Base-by-base conservation (phyloP, 352 stramenopile genomes). In the Phytophthora idaei region DNA sequence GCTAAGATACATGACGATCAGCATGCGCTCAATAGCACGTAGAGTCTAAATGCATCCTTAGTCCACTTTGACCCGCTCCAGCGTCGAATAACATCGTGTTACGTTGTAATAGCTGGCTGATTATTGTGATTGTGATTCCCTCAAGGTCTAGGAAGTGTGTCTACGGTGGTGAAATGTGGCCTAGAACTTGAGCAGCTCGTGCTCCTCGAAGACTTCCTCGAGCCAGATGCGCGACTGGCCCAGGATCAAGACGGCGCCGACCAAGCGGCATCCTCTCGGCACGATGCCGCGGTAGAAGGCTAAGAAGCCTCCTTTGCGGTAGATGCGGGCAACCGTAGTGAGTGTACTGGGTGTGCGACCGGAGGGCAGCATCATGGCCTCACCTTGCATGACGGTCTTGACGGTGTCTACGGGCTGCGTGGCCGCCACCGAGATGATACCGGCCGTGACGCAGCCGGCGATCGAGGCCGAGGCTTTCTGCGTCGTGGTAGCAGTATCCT, bases 351-450 rank as follows among this genome's bases (percentile, higher is more conserved):
- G 69, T 1, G 78, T 64, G 12, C 69, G 70, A 31, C 70, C 59
- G 1, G 78, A 69, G 1, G 78, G 66, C 11, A 90, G 53, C 25
- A 53, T 50, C 64, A 93, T 71, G 12, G 85, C 83, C 54, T 95
- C 83, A 34, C 87, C 87, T 58, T 95, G 87, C 78, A 93, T 90
- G 25, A 95, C 83, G 1, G 87, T 95, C 78, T 95, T 95, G 53
- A 95, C 59, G 11, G 85, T 95, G 57, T 95, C 87, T 11, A 95
- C 69, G 8, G 87, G 87, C 69, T 95, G 87, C 49, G 85, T 95
- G 29, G 67, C 83, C 57, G 78, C 80, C 15, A 95, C 85, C 1
- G 87, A 90, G 21, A 92, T 66, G 11, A 95, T 73, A 1, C 87
- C 87, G 7, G 87, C 84, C 15, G 86, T 57, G 27, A 91, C 73